Base-by-base conservation (phyloP, 2,329 filamentous ascomycete genomes). In the Cryphonectria naterciae region DNA sequence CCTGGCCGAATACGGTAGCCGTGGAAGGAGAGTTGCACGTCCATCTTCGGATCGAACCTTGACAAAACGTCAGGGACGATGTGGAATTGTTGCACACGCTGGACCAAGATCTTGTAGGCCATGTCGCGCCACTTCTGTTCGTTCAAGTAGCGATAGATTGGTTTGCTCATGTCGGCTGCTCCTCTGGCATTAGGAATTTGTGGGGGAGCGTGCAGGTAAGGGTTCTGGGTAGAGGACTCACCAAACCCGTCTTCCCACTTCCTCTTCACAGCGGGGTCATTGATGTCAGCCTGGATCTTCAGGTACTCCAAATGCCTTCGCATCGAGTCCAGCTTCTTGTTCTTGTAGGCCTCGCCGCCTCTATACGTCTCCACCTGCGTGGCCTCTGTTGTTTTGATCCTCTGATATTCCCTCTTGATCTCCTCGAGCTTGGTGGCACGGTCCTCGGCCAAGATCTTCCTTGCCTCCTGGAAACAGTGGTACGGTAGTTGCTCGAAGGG, bases 401-500 rank as follows among this genome's bases (percentile, higher is more conserved):
- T 89, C 72, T 85, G 85, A 66, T 90, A 83, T 81, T 93, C 89
- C 39, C 81, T 85, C 66, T 88, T 83, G 70, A 99, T 95, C 77
- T 91, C 85, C 72, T 86, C 83, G 66, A 98, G 77, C 84, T 97
- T 98, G 82, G 95, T 88, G 74, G 90, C 85, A 56, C 95, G 89
- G 80, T 99, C 96, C 68, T 88, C 89, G 68, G 90, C 86, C 69
- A 99, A 85, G 65, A 98, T 83, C 79, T 94, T 93, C 74, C 95
- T 89, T 56, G 96, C 96, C 83, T 98, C 95, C 83, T 99, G 96
- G 84, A 98, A 99, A 82, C 93, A 96, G 86, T 98, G 95, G 83
- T 97, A 99, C 25, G 96, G 96, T 75, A 99, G 85, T 79, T 95
- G 92, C 84, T 97, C 94, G 79, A 99, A 98, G 37, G 95, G 94